These are phyloP conservation scores for Trypanosomatidae sp. DNA, from an alignment of 208 protist species.

Conservation along the genomic window DNA sequence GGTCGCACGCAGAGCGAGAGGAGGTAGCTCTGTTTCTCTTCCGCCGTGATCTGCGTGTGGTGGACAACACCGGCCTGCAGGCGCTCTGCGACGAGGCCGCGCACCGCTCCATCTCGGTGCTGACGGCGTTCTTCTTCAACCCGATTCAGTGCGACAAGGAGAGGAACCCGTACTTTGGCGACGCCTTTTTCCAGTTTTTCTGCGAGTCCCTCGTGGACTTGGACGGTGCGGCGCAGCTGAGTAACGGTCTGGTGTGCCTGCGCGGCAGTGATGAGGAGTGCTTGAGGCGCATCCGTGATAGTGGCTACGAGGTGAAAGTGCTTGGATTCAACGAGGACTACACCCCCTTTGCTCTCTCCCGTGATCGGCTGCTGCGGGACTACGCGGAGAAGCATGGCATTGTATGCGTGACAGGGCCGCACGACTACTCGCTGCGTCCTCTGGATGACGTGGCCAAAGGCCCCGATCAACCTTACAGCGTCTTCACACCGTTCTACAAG, in stretches of 20 bases:
- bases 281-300: constrained; percentile 31
- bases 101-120: constrained; percentile 25
- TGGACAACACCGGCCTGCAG: constrained; percentile 71
- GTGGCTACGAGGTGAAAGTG: constrained; percentile 44
- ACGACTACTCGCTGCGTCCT: constrained; percentile 65
- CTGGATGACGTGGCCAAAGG: constrained; percentile 38
- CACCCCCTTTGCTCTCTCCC: constrained; percentile 61
- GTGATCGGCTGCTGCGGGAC: constrained; percentile 43
- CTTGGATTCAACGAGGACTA: constrained; percentile 78
- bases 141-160: constrained; percentile 55
- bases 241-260: constrained; percentile 58
- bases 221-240: constrained; percentile 48
- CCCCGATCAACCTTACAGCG: constrained; percentile 51
- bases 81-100: constrained; percentile 32
- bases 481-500: constrained; percentile 81
- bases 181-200: constrained; percentile 69
- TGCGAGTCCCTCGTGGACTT: constrained; percentile 64
- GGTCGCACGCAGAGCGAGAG: constrained; percentile 7
- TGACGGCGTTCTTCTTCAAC: constrained; percentile 84
- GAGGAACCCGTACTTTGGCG: constrained; percentile 71
- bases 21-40: constrained; percentile 73
- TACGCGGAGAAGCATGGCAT: constrained; percentile 38
- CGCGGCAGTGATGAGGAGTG: constrained; percentile 55
- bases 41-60: constrained; percentile 61
- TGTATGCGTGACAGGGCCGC: constrained; percentile 29